Evolutionary conservation across 2,329 filamentous ascomycete species (phyloP).

Genomic region (Fusarium drepaniforme): DNA sequence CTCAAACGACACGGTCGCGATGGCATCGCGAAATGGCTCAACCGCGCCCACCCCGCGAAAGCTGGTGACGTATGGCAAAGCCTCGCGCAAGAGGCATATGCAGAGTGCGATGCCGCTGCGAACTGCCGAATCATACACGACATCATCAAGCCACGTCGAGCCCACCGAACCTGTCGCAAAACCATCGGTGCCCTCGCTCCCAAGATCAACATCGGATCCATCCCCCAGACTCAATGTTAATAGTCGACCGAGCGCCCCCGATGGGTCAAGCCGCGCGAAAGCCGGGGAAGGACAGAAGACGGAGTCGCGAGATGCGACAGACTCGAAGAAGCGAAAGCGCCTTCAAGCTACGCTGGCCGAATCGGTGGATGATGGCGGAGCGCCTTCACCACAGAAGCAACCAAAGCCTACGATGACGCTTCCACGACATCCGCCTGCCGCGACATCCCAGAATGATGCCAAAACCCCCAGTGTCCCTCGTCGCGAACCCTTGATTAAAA

Average conservation of each 20-base stretch:
- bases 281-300: conserved; percentile 10
- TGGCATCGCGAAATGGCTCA: conserved; percentile 37
- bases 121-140: conserved; percentile 29
- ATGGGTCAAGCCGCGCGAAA: conserved; percentile 9
- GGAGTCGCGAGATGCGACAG: conserved; percentile 28
- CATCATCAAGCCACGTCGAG: conserved; percentile 21
- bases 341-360: conserved; percentile 19
- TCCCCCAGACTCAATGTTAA: conserved; percentile 17
- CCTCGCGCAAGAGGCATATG: conserved; percentile 40
- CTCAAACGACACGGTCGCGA: conserved; percentile 21
- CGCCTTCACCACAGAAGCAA: conserved; percentile 13
- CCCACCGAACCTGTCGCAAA: conserved; percentile 23
- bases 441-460: conserved; percentile 6
- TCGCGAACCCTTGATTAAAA: conserved; percentile 10
- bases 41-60: conserved; percentile 39
- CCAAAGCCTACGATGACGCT: conserved; percentile 21
- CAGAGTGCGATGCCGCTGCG: conserved; percentile 39
- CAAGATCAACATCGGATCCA: conserved; percentile 33
- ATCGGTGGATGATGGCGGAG: conserved; percentile 14
- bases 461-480: conserved; percentile 3
- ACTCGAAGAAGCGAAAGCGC: conserved; percentile 42
- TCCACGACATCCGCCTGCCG: conserved; percentile 17
- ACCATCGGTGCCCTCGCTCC: conserved; percentile 25
- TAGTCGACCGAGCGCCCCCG: conserved; percentile 11
- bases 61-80: conserved; percentile 45